Percentiles rank a stretch among this genome's conserved stretches.
Conservation (phyloP, 148 eudicot genomes). For the Camellia japonica region DNA sequence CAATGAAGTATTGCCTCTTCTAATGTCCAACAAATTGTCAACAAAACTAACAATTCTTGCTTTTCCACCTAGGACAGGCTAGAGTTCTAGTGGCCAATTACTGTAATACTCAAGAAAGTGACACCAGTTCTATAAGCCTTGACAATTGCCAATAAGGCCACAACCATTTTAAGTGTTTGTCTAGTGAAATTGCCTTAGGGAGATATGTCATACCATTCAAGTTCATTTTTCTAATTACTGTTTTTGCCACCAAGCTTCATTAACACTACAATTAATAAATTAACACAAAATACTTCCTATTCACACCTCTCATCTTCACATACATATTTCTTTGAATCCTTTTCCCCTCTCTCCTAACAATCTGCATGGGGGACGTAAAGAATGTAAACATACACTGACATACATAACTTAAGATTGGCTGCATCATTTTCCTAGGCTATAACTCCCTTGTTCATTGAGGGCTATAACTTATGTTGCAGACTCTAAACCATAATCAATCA, state of each 20-base stretch:
- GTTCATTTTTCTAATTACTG: not conserved
- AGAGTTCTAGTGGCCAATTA: too few species aligned
- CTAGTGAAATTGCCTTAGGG: too few species aligned
- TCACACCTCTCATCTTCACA: not conserved
- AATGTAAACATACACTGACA: not conserved
- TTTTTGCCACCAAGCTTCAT: not conserved
- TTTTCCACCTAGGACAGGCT: too few species aligned
- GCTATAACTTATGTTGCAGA: not conserved
- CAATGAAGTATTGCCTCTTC: too few species aligned
- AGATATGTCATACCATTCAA: too few species aligned
- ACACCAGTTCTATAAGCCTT: too few species aligned
- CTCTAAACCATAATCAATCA: not conserved
- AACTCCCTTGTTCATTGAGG: not conserved
- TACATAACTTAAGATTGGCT: not conserved
- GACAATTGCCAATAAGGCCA: too few species aligned
- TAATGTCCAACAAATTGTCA: too few species aligned
- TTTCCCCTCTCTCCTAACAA: not conserved
- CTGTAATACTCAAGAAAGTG: too few species aligned
- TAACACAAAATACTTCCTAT: not conserved
- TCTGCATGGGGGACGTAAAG: not conserved
- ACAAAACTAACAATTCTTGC: too few species aligned
- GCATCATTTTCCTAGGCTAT: not conserved
- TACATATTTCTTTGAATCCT: not conserved
- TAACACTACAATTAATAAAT: not conserved
- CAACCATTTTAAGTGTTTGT: too few species aligned